phyloP scores from a whole-genome alignment of 2,329 filamentous ascomycete genomes.

The Xylariomycetidae sp. region DNA sequence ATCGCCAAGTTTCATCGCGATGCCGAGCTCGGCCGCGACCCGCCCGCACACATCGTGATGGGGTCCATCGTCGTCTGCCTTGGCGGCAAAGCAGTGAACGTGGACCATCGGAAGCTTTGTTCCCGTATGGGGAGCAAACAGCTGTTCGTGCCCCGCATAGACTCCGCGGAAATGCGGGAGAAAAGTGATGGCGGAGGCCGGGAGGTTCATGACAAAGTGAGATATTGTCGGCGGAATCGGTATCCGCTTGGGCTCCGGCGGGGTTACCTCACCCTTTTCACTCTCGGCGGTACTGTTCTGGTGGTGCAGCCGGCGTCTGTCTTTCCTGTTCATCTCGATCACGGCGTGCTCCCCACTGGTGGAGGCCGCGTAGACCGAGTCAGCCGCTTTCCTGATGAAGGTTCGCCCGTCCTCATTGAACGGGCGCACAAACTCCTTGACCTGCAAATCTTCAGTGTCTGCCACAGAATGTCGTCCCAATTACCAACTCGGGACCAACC shows the following conservation, averaged over 20 bases:
- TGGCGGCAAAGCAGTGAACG: constrained; percentile 88
- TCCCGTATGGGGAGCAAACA: constrained; percentile 57
- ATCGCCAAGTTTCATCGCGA: constrained; percentile 49
- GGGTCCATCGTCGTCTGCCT: constrained; percentile 67
- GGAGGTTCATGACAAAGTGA: constrained; percentile 99
- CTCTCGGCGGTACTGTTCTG: no score
- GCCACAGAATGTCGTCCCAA: no score
- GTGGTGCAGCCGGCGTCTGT: constrained; percentile 27
- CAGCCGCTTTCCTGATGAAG: constrained; percentile 70
- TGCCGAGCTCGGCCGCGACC: constrained; percentile 55
- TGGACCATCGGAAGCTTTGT: constrained; percentile 74
- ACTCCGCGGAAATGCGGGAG: constrained; percentile 69
- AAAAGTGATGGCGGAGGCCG: constrained; percentile 82
- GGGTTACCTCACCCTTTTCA: constrained; percentile 13
- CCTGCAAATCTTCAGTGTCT: no score
- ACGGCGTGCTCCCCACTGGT: constrained; percentile 47
- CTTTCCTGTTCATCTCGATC: constrained; percentile 45
- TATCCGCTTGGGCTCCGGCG: constrained; percentile 32
- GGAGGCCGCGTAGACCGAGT: constrained; percentile 49
- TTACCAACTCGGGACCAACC: no score
- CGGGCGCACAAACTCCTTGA: constrained; percentile 63
- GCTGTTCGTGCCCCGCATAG: constrained; percentile 62
- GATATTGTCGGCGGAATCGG: constrained; percentile 67
- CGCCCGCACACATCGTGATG: constrained; percentile 59
- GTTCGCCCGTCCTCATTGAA: constrained; percentile 76